Evolutionary conservation across 2,329 filamentous ascomycete genomes (phyloP), one percentile per base, ranked within the genome.

Genomic region (Trichoderma arundinaceum): DNA sequence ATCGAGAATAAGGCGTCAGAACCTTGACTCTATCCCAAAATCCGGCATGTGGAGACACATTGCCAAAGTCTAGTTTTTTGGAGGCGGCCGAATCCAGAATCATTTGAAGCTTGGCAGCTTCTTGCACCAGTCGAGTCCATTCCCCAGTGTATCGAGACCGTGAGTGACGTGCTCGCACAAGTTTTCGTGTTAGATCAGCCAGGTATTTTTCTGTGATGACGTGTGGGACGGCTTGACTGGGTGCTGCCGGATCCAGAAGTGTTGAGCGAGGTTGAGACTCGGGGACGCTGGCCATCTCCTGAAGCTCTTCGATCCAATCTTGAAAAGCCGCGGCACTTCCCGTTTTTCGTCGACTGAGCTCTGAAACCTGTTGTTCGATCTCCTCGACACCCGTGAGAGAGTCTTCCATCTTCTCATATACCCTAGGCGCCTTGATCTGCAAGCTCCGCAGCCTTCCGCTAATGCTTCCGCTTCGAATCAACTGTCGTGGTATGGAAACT

Each of bases 221-320:
- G 17, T 90, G 88, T 0, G 94, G 94, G 2, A 94, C 74, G 17
- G 48, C 48, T 60, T 81, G 79, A 51, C 74, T 75, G 17, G 81
- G 78, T 33, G 82, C 78, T 19, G 79, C 77, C 49, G 81, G 74
- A 19, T 79, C 77, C 35, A 81, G 75, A 52, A 76, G 73, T 51
- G 77, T 70, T 51, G 77, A 74, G 61, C 82, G 79, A 2, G 84
- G 81, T 48, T 81, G 81, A 4, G 82, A 80, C 70, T 94, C 92
- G 2, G 89, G 86, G 6, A 92, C 77, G 71, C 86, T 89, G 51
- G 88, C 88, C 69, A 90, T 86, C 69, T 98, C 94, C 2, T 88
- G 89, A 38, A 99, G 81, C 74, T 99, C 95, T 70, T 98, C 94
- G 69, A 99, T 96, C 95, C 95, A 99, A 71, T 97, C 94, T 70